Conservation (phyloP, 2,329 filamentous ascomycete species). For the Ceratocystis destructans region DNA sequence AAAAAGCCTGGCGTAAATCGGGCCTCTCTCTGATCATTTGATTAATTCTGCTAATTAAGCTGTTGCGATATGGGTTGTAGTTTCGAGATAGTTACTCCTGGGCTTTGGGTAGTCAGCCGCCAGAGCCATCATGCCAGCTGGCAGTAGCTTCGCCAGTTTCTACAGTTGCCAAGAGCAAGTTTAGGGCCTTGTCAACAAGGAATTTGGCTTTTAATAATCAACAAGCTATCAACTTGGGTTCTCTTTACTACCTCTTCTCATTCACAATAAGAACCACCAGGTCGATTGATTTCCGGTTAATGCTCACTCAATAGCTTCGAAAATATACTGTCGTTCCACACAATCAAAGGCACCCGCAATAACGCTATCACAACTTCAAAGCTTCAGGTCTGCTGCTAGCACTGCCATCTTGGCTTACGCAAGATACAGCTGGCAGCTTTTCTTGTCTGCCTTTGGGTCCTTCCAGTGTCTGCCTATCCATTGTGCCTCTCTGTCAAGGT, state of each 20-base stretch:
- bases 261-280: background rate
- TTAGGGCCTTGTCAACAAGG: background rate
- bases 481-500: background rate
- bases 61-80: background rate
- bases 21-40: background rate
- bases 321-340: too few species aligned
- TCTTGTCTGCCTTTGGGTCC: background rate
- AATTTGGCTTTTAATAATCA: background rate
- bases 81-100: background rate
- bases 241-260: background rate
- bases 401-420: constrained; percentile 4
- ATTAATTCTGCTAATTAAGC: background rate
- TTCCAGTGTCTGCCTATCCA: background rate
- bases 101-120: constrained; percentile 10
- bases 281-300: background rate
- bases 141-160: background rate
- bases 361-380: background rate
- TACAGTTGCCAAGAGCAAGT: background rate
- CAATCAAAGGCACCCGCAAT: too few species aligned
- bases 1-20: background rate
- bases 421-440: constrained; percentile 5
- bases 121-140: background rate
- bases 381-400: background rate
- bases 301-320: background rate
- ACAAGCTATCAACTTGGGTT: background rate